Evolutionary conservation across 2,329 filamentous ascomycete species (phyloP).

Genomic region (Penicillium sp.): DNA sequence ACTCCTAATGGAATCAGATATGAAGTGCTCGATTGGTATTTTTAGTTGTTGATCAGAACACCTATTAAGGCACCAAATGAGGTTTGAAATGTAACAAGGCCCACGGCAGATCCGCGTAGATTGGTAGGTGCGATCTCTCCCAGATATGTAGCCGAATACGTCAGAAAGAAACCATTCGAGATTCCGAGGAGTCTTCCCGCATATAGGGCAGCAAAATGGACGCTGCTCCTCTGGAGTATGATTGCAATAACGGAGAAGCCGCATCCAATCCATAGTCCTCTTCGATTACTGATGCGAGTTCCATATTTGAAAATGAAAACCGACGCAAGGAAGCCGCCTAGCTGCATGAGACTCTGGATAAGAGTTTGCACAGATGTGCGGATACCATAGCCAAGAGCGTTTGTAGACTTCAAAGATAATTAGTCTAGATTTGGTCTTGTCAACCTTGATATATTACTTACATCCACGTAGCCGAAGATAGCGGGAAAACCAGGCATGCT

Average conservation of each 20-base stretch:
- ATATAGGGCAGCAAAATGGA: neutral
- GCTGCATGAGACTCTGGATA: neutral
- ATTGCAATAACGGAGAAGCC: neutral
- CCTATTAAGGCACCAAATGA: conserved; percentile 10
- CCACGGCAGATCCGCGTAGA: conserved; percentile 9
- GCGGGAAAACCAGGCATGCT: neutral
- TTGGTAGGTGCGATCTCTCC: conserved; percentile 11
- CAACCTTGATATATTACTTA: neutral
- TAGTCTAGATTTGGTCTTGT: neutral
- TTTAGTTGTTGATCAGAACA: neutral
- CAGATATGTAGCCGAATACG: conserved; percentile 12
- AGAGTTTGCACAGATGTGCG: neutral
- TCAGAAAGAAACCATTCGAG: conserved; percentile 6
- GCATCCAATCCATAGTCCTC: neutral
- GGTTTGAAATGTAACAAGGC: conserved; percentile 10
- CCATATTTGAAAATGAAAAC: conserved; percentile 5
- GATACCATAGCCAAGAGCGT: neutral
- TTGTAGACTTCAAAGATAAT: neutral
- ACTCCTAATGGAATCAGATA: neutral
- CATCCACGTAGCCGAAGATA: neutral
- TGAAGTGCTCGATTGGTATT: neutral
- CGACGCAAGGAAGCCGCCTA: neutral
- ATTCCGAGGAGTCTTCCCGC: neutral
- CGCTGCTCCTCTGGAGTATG: neutral
- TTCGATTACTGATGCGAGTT: neutral